Base-by-base conservation (phyloP, 352 stramenopile species). In the Paralagenidium karlingii region DNA sequence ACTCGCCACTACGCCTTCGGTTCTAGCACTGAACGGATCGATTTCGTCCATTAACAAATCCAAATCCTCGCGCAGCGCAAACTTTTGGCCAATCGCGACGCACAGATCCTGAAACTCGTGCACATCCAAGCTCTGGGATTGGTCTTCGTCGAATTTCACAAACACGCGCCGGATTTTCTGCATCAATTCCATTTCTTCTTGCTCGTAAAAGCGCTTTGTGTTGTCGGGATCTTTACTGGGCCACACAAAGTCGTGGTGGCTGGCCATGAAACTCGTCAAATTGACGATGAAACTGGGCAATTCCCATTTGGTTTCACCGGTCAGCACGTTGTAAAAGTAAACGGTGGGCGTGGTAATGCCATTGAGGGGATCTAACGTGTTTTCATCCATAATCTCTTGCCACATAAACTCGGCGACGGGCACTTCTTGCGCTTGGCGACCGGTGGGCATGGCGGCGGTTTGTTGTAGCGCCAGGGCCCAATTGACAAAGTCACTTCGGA, bases 101-200 rank as follows among this genome's bases (percentile, higher is more conserved):
- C 71, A 86, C 1, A 83, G 28, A 34, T 82, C 66, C 18, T 75
- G 38, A 30, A 83, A 78, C 47, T 86, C 66, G 5, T 46, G 45
- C 3, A 44, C 34, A 26, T 79, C 66, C 27, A 86, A 33, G n/a
- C 49, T 27, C 0, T 60, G 59, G 2, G 63, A 68, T 2, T 55
- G 47, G 36, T 86, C 67, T 15, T 82, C 70, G 24, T 83, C 68
- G 29, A 68, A 80, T 36, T 66, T 64, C 12, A 42, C 24, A 44
- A 83, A 86, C 2, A 82, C 26, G 10, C 48, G 47, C 20, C 50
- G 58, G 10, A 86, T 55, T 25, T 78, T 55, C 19, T 70, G 47
- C 5, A 73, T 24, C 39, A 64, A 48, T 34, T 80, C 66, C 30
- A 38, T 25, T 12, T 13, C 19, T 1, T 29, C 27, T 19, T 27